Conservation (phyloP, 192 early-diverging fungal genomes). For the Entomortierella beljakovae region DNA sequence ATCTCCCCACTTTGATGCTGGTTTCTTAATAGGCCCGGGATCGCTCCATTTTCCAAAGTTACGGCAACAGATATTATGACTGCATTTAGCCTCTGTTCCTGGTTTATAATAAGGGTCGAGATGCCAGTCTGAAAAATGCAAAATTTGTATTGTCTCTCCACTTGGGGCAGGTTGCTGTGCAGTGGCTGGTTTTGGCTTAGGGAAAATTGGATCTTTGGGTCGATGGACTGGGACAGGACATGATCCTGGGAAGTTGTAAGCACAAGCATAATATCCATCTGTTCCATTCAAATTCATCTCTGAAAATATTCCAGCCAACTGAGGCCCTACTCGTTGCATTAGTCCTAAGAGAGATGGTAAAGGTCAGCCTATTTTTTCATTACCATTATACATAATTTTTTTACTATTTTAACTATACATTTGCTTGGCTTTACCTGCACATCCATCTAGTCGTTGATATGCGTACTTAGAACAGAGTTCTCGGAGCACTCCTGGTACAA, state of each 20-base stretch:
- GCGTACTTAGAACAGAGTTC: conserved; percentile 24
- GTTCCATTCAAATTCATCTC: conserved; percentile 39
- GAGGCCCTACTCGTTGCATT: conserved; percentile 28
- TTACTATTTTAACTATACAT: background rate
- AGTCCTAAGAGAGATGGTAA: conserved; percentile 32
- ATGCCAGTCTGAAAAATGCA: conserved; percentile 70
- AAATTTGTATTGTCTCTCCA: conserved; percentile 55
- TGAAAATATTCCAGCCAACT: conserved; percentile 34
- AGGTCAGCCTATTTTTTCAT: too few relatives aligned
- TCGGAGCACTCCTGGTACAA: conserved; percentile 32
- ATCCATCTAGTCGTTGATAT: conserved; percentile 27
- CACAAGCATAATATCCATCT: conserved; percentile 50
- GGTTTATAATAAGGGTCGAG: conserved; percentile 59
- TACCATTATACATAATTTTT: too few relatives aligned
- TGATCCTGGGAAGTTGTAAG: conserved; percentile 41
- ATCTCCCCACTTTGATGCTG: conserved; percentile 57
- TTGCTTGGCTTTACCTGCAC: conserved; percentile 23
- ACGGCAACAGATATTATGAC: conserved; percentile 66
- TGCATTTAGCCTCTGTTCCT: conserved; percentile 61
- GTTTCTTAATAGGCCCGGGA: conserved; percentile 46
- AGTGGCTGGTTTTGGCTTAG: conserved; percentile 58
- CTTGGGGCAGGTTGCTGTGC: conserved; percentile 31
- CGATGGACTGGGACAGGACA: conserved; percentile 39
- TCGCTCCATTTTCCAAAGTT: conserved; percentile 48
- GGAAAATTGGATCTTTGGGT: conserved; percentile 49